Evolutionary conservation across 2,329 filamentous ascomycete species (phyloP).

Genomic region (Zymoseptoria tritici): DNA sequence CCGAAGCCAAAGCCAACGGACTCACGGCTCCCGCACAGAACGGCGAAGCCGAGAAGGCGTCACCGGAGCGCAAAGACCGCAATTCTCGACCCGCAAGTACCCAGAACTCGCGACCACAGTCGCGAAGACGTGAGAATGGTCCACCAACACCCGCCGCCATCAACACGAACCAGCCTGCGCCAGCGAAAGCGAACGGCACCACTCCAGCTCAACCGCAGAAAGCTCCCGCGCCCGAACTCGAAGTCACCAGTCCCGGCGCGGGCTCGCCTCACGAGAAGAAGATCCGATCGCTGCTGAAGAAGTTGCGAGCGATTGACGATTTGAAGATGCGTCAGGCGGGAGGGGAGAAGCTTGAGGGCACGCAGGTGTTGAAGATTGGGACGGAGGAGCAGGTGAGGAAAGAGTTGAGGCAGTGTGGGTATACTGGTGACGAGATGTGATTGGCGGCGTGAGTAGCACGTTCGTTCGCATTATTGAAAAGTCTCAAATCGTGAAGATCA

Average conservation of each 20-base stretch:
- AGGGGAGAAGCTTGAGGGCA: constrained; percentile 95
- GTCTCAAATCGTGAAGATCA: neutral
- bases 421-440: constrained; percentile 17
- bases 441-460: too few relatives aligned
- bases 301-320: constrained; percentile 95
- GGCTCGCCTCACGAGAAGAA: constrained; percentile 84
- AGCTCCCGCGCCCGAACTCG: constrained; percentile 39
- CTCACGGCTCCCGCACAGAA: constrained; percentile 39
- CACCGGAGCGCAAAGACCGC: constrained; percentile 15
- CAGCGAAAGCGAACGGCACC: constrained; percentile 9
- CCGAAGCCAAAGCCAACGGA: constrained; percentile 53
- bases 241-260: constrained; percentile 49
- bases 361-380: constrained; percentile 95
- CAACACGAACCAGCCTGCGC: constrained; percentile 26
- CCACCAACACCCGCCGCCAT: constrained; percentile 20
- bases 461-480: neutral
- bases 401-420: constrained; percentile 51
- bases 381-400: constrained; percentile 78
- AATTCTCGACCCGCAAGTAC: constrained; percentile 20
- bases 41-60: constrained; percentile 30
- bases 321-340: constrained; percentile 92
- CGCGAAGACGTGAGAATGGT: constrained; percentile 21
- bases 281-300: constrained; percentile 86
- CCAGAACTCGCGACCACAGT: constrained; percentile 23
- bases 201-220: constrained; percentile 8